Conservation (phyloP, 305 asterid species). For the Fraxinus dipetala region DNA sequence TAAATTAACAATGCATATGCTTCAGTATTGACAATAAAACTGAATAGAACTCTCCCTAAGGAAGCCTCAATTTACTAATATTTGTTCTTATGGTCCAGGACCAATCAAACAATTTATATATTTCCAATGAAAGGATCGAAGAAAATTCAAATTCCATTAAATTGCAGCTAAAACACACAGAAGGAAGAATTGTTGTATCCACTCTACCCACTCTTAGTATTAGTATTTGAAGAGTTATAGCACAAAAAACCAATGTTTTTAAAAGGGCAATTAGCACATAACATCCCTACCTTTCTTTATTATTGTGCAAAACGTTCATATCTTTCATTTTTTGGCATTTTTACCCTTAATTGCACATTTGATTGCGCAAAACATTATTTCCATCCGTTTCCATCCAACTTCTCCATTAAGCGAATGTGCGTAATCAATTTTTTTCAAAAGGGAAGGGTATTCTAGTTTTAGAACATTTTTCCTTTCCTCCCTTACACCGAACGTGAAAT, state of each 20-base stretch:
- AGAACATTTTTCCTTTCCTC: neutral
- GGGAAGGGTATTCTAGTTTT: neutral
- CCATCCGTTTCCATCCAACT: too few relatives aligned
- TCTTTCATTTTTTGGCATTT: neutral
- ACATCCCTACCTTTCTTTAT: too few relatives aligned
- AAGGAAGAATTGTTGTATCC: neutral
- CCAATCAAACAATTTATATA: neutral
- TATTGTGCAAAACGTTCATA: too few relatives aligned
- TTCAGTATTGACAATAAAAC: neutral
- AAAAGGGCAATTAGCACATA: too few relatives aligned
- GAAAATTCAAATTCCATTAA: neutral
- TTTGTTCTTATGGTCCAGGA: neutral
- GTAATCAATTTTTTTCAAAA: neutral
- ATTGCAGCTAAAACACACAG: neutral
- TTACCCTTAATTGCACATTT: neutral
- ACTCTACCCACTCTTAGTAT: neutral
- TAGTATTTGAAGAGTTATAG: neutral
- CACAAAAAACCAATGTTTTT: neutral
- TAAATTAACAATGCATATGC: neutral
- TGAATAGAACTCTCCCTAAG: neutral
- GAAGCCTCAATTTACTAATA: neutral
- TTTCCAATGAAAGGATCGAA: neutral
- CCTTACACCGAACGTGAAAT: neutral
- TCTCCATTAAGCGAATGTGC: neutral
- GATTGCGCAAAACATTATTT: too few relatives aligned